These are phyloP conservation scores for Chernovozyma sophiae-reginae DNA, from an alignment of 1,139 yeast genomes.

Conservation along the genomic window DNA sequence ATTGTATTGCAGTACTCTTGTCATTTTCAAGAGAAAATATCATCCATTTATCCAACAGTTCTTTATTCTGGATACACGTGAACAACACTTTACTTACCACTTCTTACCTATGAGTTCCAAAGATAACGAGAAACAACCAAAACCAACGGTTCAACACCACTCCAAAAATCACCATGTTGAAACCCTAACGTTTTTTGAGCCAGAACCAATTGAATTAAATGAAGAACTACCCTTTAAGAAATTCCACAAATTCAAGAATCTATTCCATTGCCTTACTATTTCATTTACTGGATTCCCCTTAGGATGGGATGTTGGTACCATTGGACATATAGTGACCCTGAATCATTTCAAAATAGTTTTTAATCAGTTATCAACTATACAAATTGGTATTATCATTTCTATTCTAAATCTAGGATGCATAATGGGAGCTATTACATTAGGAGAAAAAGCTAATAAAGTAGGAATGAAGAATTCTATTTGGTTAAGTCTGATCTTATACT, in stretches of 20 bases:
- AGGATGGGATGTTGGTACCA: constrained; percentile 37
- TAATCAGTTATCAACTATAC: constrained; percentile 2
- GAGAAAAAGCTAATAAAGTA: constrained; percentile 6
- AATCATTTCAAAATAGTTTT: constrained; percentile 8
- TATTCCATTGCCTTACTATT: constrained; percentile 5
- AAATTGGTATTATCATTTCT: constrained; percentile 22
- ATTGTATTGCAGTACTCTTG: no score
- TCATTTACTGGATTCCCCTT: constrained; percentile 20
- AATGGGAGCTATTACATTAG: constrained; percentile 20
- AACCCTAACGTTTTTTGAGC: constrained; percentile 2
- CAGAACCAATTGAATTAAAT: constrained; percentile 1
- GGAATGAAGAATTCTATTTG: constrained; percentile 11
- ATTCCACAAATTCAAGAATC: not conserved
- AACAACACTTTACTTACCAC: no score
- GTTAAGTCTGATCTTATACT: constrained; percentile 10
- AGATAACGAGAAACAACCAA: no score
- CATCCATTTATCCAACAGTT: no score
- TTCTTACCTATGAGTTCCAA: no score
- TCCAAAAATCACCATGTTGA: no score
- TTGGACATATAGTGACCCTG: constrained; percentile 18
- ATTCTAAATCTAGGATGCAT: constrained; percentile 27
- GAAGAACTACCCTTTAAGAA: not conserved
- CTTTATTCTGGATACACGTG: no score
- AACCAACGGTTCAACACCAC: no score
- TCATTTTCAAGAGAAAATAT: no score